Conservation (phyloP, 75 land plant species). For the Picea sitchensis region DNA sequence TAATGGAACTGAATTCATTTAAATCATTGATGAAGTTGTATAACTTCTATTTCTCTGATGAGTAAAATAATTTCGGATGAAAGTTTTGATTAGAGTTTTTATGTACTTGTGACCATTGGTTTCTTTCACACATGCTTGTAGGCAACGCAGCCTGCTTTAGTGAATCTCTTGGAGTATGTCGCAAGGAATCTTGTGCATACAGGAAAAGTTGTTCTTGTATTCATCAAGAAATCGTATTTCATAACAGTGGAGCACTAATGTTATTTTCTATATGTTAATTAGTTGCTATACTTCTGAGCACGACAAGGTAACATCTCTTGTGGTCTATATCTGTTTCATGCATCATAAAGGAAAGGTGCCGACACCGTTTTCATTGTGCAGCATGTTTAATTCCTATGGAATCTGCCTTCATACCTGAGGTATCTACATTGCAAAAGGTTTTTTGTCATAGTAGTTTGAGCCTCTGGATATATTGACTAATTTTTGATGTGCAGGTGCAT, state of each 20-base stretch:
- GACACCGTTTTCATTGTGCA: neutral
- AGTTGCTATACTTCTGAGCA: constrained; percentile 2
- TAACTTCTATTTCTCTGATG: neutral
- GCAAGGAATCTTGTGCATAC: constrained; percentile 9
- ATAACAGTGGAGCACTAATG: neutral
- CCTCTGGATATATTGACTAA: neutral
- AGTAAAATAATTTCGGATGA: constrained; percentile 1
- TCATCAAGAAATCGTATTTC: neutral
- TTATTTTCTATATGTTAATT: neutral
- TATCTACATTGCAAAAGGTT: neutral
- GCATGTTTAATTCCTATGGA: neutral
- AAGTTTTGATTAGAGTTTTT: neutral
- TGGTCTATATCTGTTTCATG: neutral
- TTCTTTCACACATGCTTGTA: neutral
- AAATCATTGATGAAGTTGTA: neutral
- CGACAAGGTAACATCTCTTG: neutral
- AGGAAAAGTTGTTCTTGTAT: neutral
- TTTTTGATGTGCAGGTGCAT: neutral
- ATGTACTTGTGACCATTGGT: neutral
- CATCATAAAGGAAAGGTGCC: neutral
- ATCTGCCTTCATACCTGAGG: too few species aligned
- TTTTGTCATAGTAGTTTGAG: neutral
- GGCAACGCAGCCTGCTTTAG: neutral
- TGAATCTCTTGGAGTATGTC: constrained; percentile 9
- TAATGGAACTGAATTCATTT: neutral